Conservation (phyloP, 768 basidiomycete species). For the Amanita rimosa region DNA sequence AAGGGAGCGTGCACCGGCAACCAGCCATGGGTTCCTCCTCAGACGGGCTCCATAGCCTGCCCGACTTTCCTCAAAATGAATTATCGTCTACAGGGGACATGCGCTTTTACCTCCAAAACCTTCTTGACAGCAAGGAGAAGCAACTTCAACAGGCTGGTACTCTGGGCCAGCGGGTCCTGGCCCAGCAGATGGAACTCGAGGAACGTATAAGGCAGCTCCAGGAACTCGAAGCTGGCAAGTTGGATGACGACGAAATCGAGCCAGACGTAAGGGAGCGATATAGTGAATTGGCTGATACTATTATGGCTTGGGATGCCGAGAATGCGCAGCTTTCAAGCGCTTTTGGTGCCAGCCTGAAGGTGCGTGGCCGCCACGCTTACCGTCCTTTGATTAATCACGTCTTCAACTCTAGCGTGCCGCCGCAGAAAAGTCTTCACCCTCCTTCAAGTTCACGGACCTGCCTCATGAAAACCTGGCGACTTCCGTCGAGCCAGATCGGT, state of each 20-base stretch:
- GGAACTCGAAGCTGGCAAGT: conserved; percentile 53
- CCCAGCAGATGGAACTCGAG: conserved; percentile 90
- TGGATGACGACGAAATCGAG: conserved; percentile 54
- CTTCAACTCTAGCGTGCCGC: conserved; percentile 22
- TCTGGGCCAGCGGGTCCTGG: conserved; percentile 87
- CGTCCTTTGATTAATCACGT: conserved; percentile 1
- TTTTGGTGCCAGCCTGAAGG: conserved; percentile 53
- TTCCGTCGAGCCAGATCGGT: conserved; percentile 39
- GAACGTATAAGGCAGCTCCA: conserved; percentile 77
- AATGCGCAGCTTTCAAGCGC: conserved; percentile 65
- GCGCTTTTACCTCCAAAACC: conserved; percentile 49
- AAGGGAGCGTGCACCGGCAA: conserved; percentile 6
- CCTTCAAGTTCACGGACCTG: conserved; percentile 33
- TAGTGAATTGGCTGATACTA: conserved; percentile 64
- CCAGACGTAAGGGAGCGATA: conserved; percentile 61
- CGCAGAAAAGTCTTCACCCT: conserved; percentile 36
- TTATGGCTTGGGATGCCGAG: conserved; percentile 69
- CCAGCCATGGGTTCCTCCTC: conserved; percentile 30
- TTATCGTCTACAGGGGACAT: conserved; percentile 47
- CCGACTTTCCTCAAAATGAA: conserved; percentile 29
- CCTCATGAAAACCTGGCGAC: conserved; percentile 26
- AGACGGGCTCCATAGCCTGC: conserved; percentile 25
- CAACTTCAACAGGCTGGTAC: conserved; percentile 88
- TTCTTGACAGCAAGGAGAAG: conserved; percentile 85
- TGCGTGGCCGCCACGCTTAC: conserved; percentile 21